phyloP scores from a whole-genome alignment of 495 filamentous ascomycete species.

The Talaromyces borbonicus region DNA sequence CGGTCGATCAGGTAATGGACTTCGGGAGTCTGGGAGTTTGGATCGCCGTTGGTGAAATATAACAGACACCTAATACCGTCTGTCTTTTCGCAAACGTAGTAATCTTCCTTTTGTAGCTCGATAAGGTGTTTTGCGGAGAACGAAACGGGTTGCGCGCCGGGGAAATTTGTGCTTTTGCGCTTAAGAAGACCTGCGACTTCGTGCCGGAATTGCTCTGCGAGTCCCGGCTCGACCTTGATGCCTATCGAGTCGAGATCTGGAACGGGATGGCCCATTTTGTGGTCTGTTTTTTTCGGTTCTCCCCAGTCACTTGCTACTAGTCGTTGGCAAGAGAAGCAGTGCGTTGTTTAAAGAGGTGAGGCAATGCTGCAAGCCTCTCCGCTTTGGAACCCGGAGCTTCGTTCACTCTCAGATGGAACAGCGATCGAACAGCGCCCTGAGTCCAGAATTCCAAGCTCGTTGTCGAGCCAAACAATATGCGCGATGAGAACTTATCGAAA shows the following conservation, averaged over 20 bases:
- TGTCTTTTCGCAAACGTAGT: slow-evolving; percentile 97
- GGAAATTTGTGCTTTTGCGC: slow-evolving; percentile 57
- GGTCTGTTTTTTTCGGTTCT: neutral
- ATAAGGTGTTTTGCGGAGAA: slow-evolving; percentile 69
- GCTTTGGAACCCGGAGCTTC: too few species aligned
- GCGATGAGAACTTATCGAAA: too few species aligned
- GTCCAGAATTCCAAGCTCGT: too few species aligned
- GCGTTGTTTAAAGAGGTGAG: too few species aligned
- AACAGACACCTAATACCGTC: slow-evolving; percentile 92
- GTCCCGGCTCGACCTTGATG: slow-evolving; percentile 47
- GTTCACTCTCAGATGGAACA: too few species aligned
- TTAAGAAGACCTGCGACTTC: slow-evolving; percentile 71
- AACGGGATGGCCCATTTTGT: slow-evolving; percentile 33
- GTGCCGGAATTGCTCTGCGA: slow-evolving; percentile 51
- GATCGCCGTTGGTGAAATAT: slow-evolving; percentile 58
- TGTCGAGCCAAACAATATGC: too few species aligned
- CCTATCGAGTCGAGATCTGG: slow-evolving; percentile 45
- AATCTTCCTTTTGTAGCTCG: slow-evolving; percentile 72
- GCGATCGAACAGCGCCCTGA: too few species aligned
- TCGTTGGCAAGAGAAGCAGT: too few species aligned
- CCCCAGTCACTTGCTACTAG: too few species aligned
- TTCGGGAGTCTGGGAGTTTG: slow-evolving; percentile 39
- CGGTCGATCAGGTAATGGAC: slow-evolving; percentile 86
- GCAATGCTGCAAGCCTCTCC: too few species aligned
- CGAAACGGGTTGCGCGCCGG: slow-evolving; percentile 90